A percentile compares a stretch with the other conserved stretches of the same genome.
Evolutionary conservation across 768 basidiomycete species (phyloP).

Genomic region (Leucosporidium creatinivorum): DNA sequence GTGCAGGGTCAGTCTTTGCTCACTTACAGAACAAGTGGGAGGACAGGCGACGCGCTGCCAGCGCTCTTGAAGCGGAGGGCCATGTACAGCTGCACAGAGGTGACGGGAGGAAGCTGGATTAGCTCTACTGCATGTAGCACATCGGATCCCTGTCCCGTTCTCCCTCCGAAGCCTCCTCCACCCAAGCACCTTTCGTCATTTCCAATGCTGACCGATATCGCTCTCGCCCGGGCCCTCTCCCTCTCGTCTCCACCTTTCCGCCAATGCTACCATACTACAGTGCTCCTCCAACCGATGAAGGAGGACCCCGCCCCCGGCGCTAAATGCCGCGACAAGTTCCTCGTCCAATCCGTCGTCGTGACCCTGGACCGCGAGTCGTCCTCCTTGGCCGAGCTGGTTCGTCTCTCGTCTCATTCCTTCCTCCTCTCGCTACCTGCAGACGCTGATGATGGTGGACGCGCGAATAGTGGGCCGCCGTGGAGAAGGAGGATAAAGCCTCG

Average conservation of each 20-base stretch:
- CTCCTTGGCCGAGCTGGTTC: conserved; percentile 72
- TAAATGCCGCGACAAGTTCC: conserved; percentile 99
- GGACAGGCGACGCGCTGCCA: too few relatives aligned
- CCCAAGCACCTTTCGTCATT: too few relatives aligned
- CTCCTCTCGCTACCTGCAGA: background rate
- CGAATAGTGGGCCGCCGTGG: conserved; percentile 42
- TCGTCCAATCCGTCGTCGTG: conserved; percentile 91
- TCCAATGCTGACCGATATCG: too few relatives aligned
- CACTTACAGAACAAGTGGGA: too few relatives aligned
- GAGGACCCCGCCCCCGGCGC: conserved; percentile 80
- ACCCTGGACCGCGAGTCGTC: conserved; percentile 77
- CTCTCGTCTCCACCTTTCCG: background rate
- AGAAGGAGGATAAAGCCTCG: conserved; percentile 45
- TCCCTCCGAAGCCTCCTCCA: background rate
- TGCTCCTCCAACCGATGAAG: conserved; percentile 93
- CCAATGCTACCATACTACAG: conserved; percentile 45
- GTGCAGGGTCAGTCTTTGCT: conserved; percentile 67
- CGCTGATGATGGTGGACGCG: too few relatives aligned
- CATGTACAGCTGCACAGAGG: too few relatives aligned
- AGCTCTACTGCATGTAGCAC: too few relatives aligned
- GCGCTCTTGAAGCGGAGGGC: too few relatives aligned
- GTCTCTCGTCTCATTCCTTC: conserved; percentile 43
- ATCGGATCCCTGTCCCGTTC: background rate
- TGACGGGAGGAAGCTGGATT: too few relatives aligned
- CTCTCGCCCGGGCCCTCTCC: background rate